Evolutionary conservation across 164 flowering plant genomes (phyloP), one percentile per base, ranked within the genome.

Genomic region (Berberis vulgaris): DNA sequence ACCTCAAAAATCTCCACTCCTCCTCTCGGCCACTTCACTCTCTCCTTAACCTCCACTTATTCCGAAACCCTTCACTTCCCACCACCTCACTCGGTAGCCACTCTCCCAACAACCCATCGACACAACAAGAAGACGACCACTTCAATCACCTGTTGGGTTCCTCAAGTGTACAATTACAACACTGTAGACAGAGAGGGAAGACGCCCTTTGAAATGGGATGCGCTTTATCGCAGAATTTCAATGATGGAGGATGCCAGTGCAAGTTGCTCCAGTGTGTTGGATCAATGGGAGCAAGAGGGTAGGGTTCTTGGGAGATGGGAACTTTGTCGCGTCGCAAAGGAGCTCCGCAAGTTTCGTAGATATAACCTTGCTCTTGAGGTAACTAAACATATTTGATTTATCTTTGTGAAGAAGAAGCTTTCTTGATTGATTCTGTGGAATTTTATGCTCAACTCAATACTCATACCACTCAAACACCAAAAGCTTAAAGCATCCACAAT

Each of bases 281-380:
- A 81, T 43, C 78, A 73, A 67, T 82, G 76, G 74, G 88, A 83
- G 65, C 78, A 73, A 40, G 84, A 80, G 41, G 93, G 88, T 3
- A 81, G 75, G 65, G 83, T 42, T 67, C 65, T 87, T 8, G 60
- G 77, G 3, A 86, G 85, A 63, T 89, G 96, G 96, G 96, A 85
- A 75, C 86, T 92, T 63, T 73, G 69, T 60, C 78, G 88, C 66
- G 77, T 88, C 57, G 78, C 86, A 64, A 86, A 79, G 76, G 91
- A 89, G 76, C 68, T 89, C 67, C 76, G 98, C 74, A 89, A 84
- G 71, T 88, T 67, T 71, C 79, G 74, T 63, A 74, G 83, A 3
- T 78, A 13, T 76, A 68, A 77, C 75, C 77, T 61, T 12, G 91
- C 98, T 71, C 87, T 92, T 57, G 83, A 85, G 96, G 98, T 92